These are phyloP conservation scores for Iberis amara DNA, from an alignment of 441 rosid genomes.

Conservation along the genomic window DNA sequence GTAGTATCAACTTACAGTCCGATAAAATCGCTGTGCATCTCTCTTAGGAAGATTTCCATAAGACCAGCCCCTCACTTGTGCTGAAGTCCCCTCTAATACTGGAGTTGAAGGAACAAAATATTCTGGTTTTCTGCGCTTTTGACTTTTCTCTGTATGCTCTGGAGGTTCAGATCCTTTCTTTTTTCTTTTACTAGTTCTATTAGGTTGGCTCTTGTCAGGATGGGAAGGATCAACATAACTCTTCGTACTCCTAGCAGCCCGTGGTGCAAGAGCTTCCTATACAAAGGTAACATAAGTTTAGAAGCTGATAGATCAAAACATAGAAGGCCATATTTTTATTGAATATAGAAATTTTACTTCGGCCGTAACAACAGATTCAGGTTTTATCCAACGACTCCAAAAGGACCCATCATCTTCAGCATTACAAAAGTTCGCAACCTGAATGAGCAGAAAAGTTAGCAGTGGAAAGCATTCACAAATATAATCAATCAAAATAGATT, in stretches of 20 bases:
- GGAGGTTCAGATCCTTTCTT: conserved; percentile 72
- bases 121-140: conserved; percentile 82
- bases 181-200: conserved; percentile 71
- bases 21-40: conserved; percentile 93
- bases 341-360: conserved; percentile 49
- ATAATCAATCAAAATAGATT: conserved; percentile 12
- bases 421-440: conserved; percentile 91
- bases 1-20: conserved; percentile 53
- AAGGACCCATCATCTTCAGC: conserved; percentile 96
- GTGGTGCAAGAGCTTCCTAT: conserved; percentile 91
- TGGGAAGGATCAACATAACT: conserved; percentile 83
- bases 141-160: conserved; percentile 61
- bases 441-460: conserved; percentile 26
- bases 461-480: conserved; percentile 6
- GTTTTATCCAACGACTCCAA: conserved; percentile 99
- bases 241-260: conserved; percentile 88
- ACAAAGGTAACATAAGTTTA: conserved; percentile 23
- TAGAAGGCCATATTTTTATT: conserved; percentile 3
- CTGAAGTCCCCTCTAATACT: conserved; percentile 80
- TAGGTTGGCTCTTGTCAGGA: conserved; percentile 52
- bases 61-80: conserved; percentile 98
- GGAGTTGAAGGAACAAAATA: conserved; percentile 56
- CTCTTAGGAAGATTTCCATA: conserved; percentile 90
- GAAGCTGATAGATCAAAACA: conserved; percentile 22
- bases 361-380: conserved; percentile 79